phyloP scores from a whole-genome alignment of 179 eudicot species.

The Corrigiola litoralis region DNA sequence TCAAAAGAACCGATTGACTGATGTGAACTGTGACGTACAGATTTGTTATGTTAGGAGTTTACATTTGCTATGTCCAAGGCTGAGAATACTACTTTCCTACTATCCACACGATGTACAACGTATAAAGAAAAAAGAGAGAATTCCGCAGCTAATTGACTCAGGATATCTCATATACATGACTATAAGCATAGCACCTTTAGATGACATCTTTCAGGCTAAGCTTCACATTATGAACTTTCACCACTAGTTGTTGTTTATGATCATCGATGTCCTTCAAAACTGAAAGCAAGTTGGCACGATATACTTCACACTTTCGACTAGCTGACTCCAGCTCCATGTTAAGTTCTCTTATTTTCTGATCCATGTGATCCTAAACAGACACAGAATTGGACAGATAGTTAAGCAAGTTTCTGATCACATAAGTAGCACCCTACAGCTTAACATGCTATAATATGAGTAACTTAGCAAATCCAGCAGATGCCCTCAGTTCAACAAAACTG shows the following conservation, averaged over 20 bases:
- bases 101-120: conserved; percentile 21
- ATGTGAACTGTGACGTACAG: conserved; percentile 15
- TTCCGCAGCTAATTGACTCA: background rate
- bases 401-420: background rate
- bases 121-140: background rate
- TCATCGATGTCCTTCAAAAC: conserved; percentile 70
- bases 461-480: no score
- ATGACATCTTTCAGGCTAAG: conserved; percentile 57
- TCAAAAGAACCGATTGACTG: conserved; percentile 2
- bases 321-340: conserved; percentile 56
- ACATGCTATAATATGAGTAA: no score
- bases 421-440: background rate
- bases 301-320: conserved; percentile 71
- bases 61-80: conserved; percentile 7
- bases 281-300: conserved; percentile 60
- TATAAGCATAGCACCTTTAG: conserved; percentile 27
- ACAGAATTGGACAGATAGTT: conserved; percentile 5
- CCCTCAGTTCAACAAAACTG: no score
- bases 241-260: conserved; percentile 64
- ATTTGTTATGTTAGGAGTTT: background rate
- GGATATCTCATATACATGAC: background rate
- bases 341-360: conserved; percentile 65
- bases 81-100: conserved; percentile 5
- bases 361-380: conserved; percentile 64
- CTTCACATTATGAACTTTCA: conserved; percentile 66